phyloP scores from a whole-genome alignment of 2,329 filamentous ascomycete genomes.

The Chrysosporium queenslandicum region DNA sequence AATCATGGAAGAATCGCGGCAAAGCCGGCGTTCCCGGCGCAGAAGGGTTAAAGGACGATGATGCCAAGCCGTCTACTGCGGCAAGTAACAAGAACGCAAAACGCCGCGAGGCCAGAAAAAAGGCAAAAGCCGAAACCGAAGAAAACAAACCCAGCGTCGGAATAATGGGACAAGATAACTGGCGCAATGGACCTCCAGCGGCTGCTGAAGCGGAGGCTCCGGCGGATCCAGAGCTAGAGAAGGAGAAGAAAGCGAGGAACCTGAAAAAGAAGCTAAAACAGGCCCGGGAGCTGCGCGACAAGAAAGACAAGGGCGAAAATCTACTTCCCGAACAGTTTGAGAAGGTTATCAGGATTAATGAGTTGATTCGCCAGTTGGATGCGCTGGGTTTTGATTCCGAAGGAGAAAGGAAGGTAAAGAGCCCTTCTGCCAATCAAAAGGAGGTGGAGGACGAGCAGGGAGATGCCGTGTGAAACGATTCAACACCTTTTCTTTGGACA shows the following conservation, averaged over 20 bases:
- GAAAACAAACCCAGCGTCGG: background rate
- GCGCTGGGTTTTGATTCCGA: constrained; percentile 73
- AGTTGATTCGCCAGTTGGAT: constrained; percentile 80
- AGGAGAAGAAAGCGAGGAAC: constrained; percentile 84
- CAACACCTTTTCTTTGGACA: background rate
- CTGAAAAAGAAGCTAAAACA: constrained; percentile 92
- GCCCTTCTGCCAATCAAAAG: background rate
- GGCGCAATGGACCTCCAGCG: constrained; percentile 22
- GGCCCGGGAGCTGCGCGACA: constrained; percentile 77
- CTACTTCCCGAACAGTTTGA: constrained; percentile 89
- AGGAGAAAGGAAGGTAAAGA: constrained; percentile 50
- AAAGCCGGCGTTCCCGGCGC: constrained; percentile 67
- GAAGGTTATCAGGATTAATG: constrained; percentile 94
- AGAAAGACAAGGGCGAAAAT: constrained; percentile 76
- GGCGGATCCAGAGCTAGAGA: constrained; percentile 62
- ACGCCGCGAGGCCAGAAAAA: constrained; percentile 56
- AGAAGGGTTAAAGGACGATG: constrained; percentile 43
- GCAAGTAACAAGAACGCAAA: constrained; percentile 79
- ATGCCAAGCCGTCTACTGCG: constrained; percentile 41
- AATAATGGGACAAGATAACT: constrained; percentile 22
- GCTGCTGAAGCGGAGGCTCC: constrained; percentile 16
- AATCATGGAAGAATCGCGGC: constrained; percentile 68
- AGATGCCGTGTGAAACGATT: constrained; percentile 5
- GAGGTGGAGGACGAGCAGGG: too few species aligned
- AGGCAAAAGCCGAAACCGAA: constrained; percentile 38